A percentile compares a stretch with the other conserved stretches of the same genome.
Conservation (phyloP, 225 moss, liverwort and hornwort genomes). For the Marchantia polymorpha region DNA sequence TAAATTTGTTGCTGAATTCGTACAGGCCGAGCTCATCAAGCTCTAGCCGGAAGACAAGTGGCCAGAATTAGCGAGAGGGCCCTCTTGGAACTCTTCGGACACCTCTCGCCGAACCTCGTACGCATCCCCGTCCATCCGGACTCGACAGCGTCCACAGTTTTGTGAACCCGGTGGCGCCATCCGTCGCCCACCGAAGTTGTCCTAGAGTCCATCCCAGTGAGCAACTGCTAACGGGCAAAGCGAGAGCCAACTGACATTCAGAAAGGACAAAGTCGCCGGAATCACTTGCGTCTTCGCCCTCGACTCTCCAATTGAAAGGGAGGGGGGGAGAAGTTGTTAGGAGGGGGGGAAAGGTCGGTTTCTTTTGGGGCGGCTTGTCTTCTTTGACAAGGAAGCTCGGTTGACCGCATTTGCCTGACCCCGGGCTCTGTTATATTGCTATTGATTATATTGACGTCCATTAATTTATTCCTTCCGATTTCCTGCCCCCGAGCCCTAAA, state of each 20-base stretch:
- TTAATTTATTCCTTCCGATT: too few species aligned
- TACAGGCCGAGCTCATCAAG: conserved; percentile 9
- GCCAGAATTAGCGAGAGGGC: background rate
- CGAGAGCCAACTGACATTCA: background rate
- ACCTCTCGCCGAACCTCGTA: background rate
- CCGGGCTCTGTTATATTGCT: background rate
- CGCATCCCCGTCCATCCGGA: background rate
- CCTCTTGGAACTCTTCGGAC: background rate
- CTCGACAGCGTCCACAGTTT: background rate
- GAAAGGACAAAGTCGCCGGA: background rate
- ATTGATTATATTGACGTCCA: too few species aligned
- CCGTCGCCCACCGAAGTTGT: too few species aligned
- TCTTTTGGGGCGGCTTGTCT: background rate
- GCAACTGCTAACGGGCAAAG: background rate
- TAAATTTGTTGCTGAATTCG: background rate
- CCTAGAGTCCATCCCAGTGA: too few species aligned
- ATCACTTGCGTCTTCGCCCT: background rate
- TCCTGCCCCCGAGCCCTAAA: too few species aligned
- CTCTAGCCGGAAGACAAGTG: background rate
- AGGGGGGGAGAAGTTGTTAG: background rate
- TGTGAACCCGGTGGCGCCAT: too few species aligned
- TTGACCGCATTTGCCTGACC: background rate
- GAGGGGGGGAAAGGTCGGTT: background rate
- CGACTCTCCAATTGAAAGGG: background rate
- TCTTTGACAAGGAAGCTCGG: background rate